Evolutionary conservation across 805 yeast species (phyloP).

Genomic region (Saccharomycopsis fermentans): DNA sequence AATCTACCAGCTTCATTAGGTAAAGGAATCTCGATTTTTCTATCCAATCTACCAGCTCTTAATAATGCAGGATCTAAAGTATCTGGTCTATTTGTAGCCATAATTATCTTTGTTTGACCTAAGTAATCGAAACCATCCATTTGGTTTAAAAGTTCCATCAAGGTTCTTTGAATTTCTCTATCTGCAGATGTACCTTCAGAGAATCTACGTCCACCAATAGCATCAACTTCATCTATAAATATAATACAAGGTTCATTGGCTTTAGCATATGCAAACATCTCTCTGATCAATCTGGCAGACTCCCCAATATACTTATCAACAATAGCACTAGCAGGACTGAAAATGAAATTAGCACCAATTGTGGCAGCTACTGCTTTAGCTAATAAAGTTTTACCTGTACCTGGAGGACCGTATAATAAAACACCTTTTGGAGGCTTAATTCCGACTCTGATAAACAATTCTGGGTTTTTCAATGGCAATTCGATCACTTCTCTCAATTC

Average conservation of each 20-base stretch:
- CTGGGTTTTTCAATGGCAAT: conserved; percentile 93
- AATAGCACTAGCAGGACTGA: conserved; percentile 96
- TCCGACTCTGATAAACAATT: conserved; percentile 88
- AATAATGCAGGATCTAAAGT: conserved; percentile 94
- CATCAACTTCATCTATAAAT: conserved; percentile 98
- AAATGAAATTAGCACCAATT: conserved; percentile 94
- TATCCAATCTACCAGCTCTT: conserved; percentile 95
- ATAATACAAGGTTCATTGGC: conserved; percentile 98
- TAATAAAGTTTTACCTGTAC: conserved; percentile 94
- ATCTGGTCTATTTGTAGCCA: conserved; percentile 99
- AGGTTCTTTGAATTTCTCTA: conserved; percentile 94
- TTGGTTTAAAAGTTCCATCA: conserved; percentile 93
- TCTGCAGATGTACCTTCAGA: conserved; percentile 98
- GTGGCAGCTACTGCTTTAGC: conserved; percentile 99
- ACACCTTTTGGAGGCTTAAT: conserved; percentile 99
- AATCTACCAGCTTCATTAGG: conserved; percentile 95
- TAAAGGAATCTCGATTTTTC: conserved; percentile 89
- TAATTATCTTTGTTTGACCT: conserved; percentile 93
- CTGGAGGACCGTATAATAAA: conserved; percentile 94
- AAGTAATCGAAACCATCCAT: conserved; percentile 97
- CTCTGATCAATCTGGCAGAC: conserved; percentile 91
- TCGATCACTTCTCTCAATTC: conserved; percentile 97
- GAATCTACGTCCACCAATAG: conserved; percentile 96
- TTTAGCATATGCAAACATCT: conserved; percentile 95
- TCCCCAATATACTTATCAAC: conserved; percentile 98